These are phyloP conservation scores for Nothopassalora personata DNA, from an alignment of 2,329 filamentous ascomycete species.

Conservation along the genomic window DNA sequence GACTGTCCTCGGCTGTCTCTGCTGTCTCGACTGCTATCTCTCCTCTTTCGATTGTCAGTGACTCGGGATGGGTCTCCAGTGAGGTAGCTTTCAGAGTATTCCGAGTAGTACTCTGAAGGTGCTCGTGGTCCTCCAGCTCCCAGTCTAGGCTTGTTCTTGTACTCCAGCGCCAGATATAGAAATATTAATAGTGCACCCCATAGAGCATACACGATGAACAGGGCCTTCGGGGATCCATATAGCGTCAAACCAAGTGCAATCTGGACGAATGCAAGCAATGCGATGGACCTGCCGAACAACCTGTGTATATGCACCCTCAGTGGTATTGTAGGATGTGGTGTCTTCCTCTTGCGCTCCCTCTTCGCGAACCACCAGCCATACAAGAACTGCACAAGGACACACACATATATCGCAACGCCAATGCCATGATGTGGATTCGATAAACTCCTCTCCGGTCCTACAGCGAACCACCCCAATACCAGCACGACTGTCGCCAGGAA, in stretches of 20 bases:
- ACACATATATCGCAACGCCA: slow-evolving; percentile 69
- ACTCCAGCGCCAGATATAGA: slow-evolving; percentile 71
- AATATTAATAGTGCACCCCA: slow-evolving; percentile 69
- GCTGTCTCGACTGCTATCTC: slow-evolving; percentile 18
- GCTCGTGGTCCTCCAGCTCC: slow-evolving; percentile 25
- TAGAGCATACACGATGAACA: slow-evolving; percentile 81
- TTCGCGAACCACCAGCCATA: slow-evolving; percentile 61
- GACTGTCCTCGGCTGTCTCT: slow-evolving; percentile 14
- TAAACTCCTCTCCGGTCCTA: slow-evolving; percentile 64
- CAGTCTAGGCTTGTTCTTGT: slow-evolving; percentile 44
- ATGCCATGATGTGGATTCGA: slow-evolving; percentile 84
- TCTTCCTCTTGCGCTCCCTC: slow-evolving; percentile 44
- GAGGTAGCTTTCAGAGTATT: slow-evolving; percentile 26
- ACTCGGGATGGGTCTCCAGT: slow-evolving; percentile 53
- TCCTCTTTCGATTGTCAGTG: slow-evolving; percentile 40
- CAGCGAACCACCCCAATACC: slow-evolving; percentile 70
- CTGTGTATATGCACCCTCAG: slow-evolving; percentile 64
- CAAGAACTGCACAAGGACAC: slow-evolving; percentile 65
- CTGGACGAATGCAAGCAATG: slow-evolving; percentile 77
- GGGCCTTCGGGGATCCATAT: slow-evolving; percentile 78
- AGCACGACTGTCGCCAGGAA: slow-evolving; percentile 66
- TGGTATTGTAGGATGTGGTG: slow-evolving; percentile 48
- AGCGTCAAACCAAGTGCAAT: slow-evolving; percentile 83
- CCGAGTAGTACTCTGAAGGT: slow-evolving; percentile 25
- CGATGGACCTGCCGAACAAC: slow-evolving; percentile 75